Evolutionary conservation across 2,329 filamentous ascomycete species (phyloP), one percentile per base, ranked within the genome.

Genomic region (Fusarium newnesense): DNA sequence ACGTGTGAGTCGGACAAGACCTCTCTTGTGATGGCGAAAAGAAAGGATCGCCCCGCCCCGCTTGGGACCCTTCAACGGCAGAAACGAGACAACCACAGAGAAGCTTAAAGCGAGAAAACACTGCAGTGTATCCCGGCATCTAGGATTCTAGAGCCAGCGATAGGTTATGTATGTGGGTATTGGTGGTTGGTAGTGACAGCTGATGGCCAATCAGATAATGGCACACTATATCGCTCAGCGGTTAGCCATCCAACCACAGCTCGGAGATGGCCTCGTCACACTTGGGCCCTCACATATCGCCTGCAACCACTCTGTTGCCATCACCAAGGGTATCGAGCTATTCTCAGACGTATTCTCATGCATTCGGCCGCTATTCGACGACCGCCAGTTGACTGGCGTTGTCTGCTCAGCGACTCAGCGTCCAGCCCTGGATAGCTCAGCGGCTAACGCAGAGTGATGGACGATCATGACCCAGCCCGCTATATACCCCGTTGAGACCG

Each of bases 401-500:
- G 68, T 53, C 79, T 47, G 30, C 56, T 65, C 77, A 82, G 81
- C 84, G 82, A 85, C 83, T 85, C 77, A 83, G 81, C 81, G 76
- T 79, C 79, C 78, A 81, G 79, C 80, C 81, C 80, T 83, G 80
- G 58, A 52, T 64, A 76, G 65, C 60, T 62, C 80, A 81, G 83
- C 81, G 81, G 81, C 82, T 83, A 81, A 81, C 79, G 78, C 81
- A 79, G 81, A 83, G 78, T 82, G 84, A 84, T 79, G 80, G 78
- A 78, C 79, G 79, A 81, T 81, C 83, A 81, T 87, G 85, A 87
- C 81, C 65, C 84, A 87, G 83, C 85, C 72, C 86, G 86, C 86
- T 88, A 88, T 88, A 88, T 88, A 88, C 87, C 84, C 82, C 82
- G 83, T 83, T 79, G 79, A 79, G 81, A 82, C 84, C 83, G 83